Evolutionary conservation across 202 grass and related monocot species (phyloP).

Genomic region (Setaria italica): DNA sequence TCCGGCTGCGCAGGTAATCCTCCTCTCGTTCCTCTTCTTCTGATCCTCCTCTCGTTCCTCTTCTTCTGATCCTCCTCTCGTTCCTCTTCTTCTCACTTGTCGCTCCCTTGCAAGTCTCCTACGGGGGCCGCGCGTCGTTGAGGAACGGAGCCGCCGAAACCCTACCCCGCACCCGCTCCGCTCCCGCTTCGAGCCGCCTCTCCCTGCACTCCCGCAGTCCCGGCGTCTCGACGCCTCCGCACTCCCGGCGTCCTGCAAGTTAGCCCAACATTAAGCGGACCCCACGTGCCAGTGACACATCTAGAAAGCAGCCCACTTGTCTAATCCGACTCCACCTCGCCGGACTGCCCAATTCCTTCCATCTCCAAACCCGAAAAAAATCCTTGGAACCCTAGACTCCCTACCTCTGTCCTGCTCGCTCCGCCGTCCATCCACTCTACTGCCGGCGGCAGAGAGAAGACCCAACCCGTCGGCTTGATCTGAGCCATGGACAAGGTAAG

Average conservation of each 20-base stretch:
- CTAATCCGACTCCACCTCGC: background rate
- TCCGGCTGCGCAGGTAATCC: no score
- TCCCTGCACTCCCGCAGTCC: no score
- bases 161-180: no score
- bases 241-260: background rate
- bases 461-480: background rate
- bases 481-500: slow-evolving; percentile 31
- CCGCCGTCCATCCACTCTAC: background rate
- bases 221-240: no score
- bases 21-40: no score
- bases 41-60: no score
- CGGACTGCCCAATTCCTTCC: background rate
- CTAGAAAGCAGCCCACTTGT: background rate
- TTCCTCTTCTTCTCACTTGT: no score
- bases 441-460: background rate
- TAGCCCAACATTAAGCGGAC: background rate
- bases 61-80: no score
- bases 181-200: no score
- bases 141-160: no score
- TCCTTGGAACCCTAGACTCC: background rate
- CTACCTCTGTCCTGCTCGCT: background rate
- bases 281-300: background rate
- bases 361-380: background rate
- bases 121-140: no score
- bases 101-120: no score